These are phyloP conservation scores for Tremella fuciformis DNA, from an alignment of 768 basidiomycete genomes.

Conservation along the genomic window DNA sequence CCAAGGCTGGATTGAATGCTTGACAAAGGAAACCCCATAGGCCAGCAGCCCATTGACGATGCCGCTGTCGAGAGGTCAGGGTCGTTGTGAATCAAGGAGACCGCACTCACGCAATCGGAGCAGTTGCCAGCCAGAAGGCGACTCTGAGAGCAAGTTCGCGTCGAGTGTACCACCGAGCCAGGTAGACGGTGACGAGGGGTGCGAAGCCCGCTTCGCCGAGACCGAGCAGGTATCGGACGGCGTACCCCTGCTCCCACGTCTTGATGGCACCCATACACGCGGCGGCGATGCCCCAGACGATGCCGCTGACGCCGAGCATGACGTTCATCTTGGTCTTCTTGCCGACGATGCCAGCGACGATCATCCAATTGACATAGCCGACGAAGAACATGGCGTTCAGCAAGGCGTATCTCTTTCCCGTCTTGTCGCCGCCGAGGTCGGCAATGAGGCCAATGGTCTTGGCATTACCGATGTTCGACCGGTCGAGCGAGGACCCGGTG, in stretches of 20 bases:
- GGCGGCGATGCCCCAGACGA: constrained; percentile 26
- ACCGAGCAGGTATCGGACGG: constrained; percentile 17
- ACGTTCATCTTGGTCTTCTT: constrained; percentile 19
- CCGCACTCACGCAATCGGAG: constrained; percentile 7
- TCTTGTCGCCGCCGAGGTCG: constrained; percentile 24
- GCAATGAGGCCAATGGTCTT: constrained; percentile 22
- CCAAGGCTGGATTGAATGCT: constrained; percentile 55
- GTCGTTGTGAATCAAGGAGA: constrained; percentile 52
- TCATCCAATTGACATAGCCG: constrained; percentile 24
- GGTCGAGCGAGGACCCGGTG: constrained; percentile 18
- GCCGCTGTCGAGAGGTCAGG: neutral
- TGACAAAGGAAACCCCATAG: constrained; percentile 22
- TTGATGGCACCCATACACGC: constrained; percentile 18
- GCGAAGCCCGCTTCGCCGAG: constrained; percentile 13
- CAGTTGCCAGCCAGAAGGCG: constrained; percentile 6
- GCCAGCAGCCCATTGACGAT: constrained; percentile 14
- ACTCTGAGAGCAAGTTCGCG: constrained; percentile 9
- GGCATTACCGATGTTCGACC: constrained; percentile 30
- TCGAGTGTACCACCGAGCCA: constrained; percentile 11
- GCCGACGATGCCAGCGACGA: constrained; percentile 16
- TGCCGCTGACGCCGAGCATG: constrained; percentile 9
- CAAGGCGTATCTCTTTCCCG: constrained; percentile 19
- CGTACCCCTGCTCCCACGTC: constrained; percentile 14
- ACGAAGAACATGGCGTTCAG: constrained; percentile 19
- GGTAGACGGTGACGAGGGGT: constrained; percentile 12